Percentiles rank a stretch among this genome's conserved stretches.
phyloP scores from a whole-genome alignment of 192 early-diverging fungal genomes.

The Entomortierella beljakovae region DNA sequence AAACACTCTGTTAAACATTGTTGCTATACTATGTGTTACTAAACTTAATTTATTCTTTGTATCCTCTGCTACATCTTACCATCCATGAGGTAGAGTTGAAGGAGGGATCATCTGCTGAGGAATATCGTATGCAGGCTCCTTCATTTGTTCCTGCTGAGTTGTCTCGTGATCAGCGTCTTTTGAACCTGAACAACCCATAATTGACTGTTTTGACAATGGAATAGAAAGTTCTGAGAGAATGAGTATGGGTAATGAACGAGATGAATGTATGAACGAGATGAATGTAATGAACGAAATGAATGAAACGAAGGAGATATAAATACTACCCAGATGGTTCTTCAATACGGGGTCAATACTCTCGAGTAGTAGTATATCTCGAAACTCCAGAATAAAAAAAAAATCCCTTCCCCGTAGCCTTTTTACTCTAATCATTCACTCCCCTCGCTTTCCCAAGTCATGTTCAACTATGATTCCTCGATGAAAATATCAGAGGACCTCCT shows the following conservation, averaged over 20 bases:
- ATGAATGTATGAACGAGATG: background rate
- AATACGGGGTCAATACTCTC: no score
- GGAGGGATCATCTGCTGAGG: slow-evolving; percentile 35
- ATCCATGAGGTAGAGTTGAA: slow-evolving; percentile 49
- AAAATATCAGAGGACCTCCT: no score
- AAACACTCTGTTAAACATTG: no score
- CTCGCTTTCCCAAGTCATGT: no score
- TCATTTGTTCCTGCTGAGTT: slow-evolving; percentile 7
- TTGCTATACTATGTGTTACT: no score
- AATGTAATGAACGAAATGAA: background rate
- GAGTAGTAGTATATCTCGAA: no score
- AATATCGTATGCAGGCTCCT: slow-evolving; percentile 21
- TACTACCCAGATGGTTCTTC: background rate
- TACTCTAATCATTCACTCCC: no score
- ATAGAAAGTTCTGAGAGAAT: background rate
- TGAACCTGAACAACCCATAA: slow-evolving; percentile 31
- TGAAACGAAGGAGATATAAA: background rate
- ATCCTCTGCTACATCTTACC: slow-evolving; percentile 6
- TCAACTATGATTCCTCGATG: no score
- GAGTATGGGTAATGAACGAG: background rate
- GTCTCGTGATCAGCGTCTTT: slow-evolving; percentile 9
- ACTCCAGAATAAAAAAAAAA: no score
- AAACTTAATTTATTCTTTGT: background rate
- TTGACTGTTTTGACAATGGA: no score
- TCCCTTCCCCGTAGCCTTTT: no score